A percentile compares a stretch with the other conserved stretches of the same genome.
These are phyloP conservation scores for Phytophthora foliorum DNA, from an alignment of 352 stramenopile genomes.

Conservation along the genomic window DNA sequence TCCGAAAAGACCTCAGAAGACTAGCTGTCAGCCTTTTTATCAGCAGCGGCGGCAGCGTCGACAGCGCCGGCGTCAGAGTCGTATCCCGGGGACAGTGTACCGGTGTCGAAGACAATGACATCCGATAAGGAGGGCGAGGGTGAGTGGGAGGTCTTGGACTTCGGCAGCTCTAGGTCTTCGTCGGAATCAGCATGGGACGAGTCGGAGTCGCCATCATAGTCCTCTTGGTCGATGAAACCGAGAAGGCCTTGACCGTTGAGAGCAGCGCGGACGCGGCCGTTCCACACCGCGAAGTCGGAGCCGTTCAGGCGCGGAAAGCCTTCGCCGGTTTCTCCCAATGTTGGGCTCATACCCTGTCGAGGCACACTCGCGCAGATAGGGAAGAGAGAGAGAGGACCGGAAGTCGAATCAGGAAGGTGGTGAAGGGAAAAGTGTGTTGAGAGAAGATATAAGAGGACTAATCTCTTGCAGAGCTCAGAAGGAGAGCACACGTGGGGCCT, in stretches of 20 bases:
- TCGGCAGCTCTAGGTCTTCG: neutral
- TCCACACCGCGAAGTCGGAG: constrained; percentile 9
- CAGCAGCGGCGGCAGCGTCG: too few species aligned
- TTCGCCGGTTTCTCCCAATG: constrained; percentile 2
- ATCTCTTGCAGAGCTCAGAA: too few species aligned
- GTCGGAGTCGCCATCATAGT: too few species aligned
- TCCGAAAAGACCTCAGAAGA: neutral
- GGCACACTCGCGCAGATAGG: too few species aligned
- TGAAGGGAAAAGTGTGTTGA: too few species aligned
- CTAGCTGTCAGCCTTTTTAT: too few species aligned
- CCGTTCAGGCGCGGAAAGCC: constrained; percentile 12
- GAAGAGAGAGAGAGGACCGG: too few species aligned
- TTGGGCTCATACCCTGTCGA: constrained; percentile 22
- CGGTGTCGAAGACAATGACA: neutral
- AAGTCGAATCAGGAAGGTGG: too few species aligned
- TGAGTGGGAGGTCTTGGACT: neutral
- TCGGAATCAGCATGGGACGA: neutral
- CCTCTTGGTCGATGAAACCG: too few species aligned
- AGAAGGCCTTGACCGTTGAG: constrained; percentile 14
- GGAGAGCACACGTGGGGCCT: too few species aligned
- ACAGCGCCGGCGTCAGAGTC: too few species aligned
- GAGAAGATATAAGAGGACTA: too few species aligned
- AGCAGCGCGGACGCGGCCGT: constrained; percentile 10
- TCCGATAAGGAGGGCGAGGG: neutral
- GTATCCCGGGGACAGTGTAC: neutral